Evolutionary conservation across 2,329 filamentous ascomycete species (phyloP), one percentile per base, ranked within the genome.

Genomic region (Beauveria sp.): DNA sequence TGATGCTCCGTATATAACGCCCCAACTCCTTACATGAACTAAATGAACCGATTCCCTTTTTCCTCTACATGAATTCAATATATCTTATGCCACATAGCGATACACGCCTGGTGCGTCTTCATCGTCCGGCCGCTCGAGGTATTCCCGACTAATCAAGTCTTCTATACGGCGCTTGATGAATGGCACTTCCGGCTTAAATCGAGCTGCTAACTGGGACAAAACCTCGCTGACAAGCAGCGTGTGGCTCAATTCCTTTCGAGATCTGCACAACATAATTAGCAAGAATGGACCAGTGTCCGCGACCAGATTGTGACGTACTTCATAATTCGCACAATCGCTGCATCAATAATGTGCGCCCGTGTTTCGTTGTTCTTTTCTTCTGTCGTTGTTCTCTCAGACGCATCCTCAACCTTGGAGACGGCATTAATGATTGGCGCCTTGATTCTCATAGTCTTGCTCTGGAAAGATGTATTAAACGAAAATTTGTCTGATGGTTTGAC

Each of bases 141-240:
- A 93, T 70, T 93, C 90, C 64, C 89, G 81, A 63, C 85, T 83
- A 56, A 93, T 90, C 55, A 93, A 77, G 65, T 86, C 86, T 71
- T 93, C 90, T 63, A 93, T 88, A n/a, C 86, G 85, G 71, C 85
- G 87, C 79, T 93, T 93, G 75, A 93, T 87, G 75, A 93, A 85
- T 34, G 81, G 79, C 42, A 93, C 81, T 61, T 93, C 89, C 0
- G 90, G 90, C 69, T 85, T 88, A 78, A 93, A 93, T 49, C 88
- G 86, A 56, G 78, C 75, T 0, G 79, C 78, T 20, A 93, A 79
- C 69, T 90, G 87, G n/a, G 80, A 76, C 61, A 93, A 82, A 14
- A 90, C 88, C 72, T 93, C 88, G 20, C 81, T 82, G 47, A 91
- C 78, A 57, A 93, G 84, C 59, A 87, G 81, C 53, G 86, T 80